Conservation (phyloP, 805 yeast genomes). For the Ogataea allantospora region DNA sequence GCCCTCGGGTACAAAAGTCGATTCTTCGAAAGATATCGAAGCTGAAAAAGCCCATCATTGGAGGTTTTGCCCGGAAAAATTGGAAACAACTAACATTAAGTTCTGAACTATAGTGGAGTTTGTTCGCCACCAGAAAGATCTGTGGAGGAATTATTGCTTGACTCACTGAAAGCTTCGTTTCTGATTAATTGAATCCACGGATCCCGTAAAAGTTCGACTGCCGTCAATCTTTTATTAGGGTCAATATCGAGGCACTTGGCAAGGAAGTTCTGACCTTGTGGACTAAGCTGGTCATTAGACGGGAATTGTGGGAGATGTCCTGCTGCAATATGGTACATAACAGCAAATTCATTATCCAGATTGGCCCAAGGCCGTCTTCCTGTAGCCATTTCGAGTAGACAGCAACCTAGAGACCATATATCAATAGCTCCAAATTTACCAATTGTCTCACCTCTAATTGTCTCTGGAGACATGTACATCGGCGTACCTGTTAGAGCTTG, state of each 20-base stretch:
- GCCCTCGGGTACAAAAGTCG: constrained; percentile 57
- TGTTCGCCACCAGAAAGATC: constrained; percentile 16
- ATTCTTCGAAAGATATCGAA: constrained; percentile 44
- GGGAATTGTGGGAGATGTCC: constrained; percentile 91
- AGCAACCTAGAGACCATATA: constrained; percentile 97
- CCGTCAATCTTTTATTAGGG: constrained; percentile 76
- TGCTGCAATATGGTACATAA: constrained; percentile 97
- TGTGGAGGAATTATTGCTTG: constrained; percentile 22
- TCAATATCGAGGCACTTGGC: constrained; percentile 77
- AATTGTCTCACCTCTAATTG: constrained; percentile 70
- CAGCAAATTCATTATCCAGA: constrained; percentile 95
- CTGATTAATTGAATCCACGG: constrained; percentile 85
- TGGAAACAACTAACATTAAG: constrained; percentile 55
- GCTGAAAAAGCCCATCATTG: constrained; percentile 58
- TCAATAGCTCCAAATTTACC: constrained; percentile 70
- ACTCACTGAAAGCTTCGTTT: constrained; percentile 61
- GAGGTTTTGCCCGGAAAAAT: constrained; percentile 58
- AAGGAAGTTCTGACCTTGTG: constrained; percentile 68
- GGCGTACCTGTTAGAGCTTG: constrained; percentile 83
- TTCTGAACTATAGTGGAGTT: constrained; percentile 28
- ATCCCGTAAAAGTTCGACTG: constrained; percentile 79
- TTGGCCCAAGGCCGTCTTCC: constrained; percentile 97
- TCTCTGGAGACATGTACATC: constrained; percentile 99
- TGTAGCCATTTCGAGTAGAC: constrained; percentile 93
- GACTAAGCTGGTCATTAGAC: constrained; percentile 69